Evolutionary conservation across 164 flowering plant genomes (phyloP), one percentile per base, ranked within the genome.

Genomic region (Magnolia changhungtana): DNA sequence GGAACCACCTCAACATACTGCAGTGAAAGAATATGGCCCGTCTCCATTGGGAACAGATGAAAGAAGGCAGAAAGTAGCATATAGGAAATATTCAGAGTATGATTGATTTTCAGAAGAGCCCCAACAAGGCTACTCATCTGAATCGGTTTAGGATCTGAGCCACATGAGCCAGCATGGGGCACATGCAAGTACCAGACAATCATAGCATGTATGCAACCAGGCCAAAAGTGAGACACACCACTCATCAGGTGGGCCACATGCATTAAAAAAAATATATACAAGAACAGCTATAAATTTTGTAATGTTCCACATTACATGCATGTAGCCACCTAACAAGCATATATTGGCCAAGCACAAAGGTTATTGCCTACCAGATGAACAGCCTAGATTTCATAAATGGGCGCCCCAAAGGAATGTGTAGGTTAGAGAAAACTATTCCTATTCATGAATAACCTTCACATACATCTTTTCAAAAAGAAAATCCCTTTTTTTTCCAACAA

Each of bases 1-100:
- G 90, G 90, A 45, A 94, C 93, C n/a, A 94, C 86, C 87, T 94
- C 98, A 80, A 94, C 95, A 84, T 86, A 81, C 98, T 94, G 88
- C 86, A 81, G 14, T 24, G 4, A 68, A 68, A 37, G 16, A 37
- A 68, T 37, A 68, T 14, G 2, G n/a, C 51, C 49, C 19, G 11
- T 29, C 51, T 68, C 61, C 13, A 55, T 65, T 72, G 37, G 45
- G 55, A 72, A 27, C 50, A 63, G 71, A 20, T 18, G 51, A 24
- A 19, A 8, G 24, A 29, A 16, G 58, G 21, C 4, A 37, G 4
- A 37, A 55, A 55, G 50, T 1, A 37, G 69, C 24, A 70, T 49
- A n/a, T 14, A 4, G 49, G 29, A 31, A 37, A 16, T 55, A 37
- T 55, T 10, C 13, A 55, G 61, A 55, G 18, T 16, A 55, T 9